Base-by-base conservation (phyloP, 495 filamentous ascomycete species). In the Penicillium lagena region DNA sequence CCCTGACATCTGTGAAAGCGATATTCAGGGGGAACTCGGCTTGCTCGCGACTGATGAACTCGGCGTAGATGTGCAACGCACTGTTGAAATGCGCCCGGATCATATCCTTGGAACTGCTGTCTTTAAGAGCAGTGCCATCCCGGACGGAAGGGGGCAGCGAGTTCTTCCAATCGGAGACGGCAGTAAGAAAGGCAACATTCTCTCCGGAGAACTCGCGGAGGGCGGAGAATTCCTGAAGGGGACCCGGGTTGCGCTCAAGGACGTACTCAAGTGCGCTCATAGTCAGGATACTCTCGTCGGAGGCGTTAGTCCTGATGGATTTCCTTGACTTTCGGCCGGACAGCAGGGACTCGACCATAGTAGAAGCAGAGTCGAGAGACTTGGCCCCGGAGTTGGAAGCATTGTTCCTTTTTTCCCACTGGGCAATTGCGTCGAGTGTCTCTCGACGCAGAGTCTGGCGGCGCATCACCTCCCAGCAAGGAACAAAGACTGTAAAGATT, bases 21-120 rank as follows among this genome's bases (percentile, higher is more conserved):
- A 85, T 76, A 59, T 85, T 85, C 57, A 84, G 72, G 29, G 78
- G 79, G 47, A 83, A 83, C 47, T 78, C 73, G 47, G 81, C 76
- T 29, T 73, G 70, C n/a, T 63, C 55, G 14, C 68, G 63, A 43
- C 70, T 71, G 56, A 82, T 72, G 46, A 78, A 80, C 37, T 72
- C 66, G 31, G 68, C 65, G 55, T 81, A 82, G 51, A 84, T 80
- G 47, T 68, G 70, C 27, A 83, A 56, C 12, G 79, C 79, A 9
- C 51, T 58, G 44, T 72, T 73, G 59, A 79, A 83, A 35, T 63
- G 54, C 17, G 64, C 48, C 50, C 58, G 56, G 50, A 66, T 52
- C n/a, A 55, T 49, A 50, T 52, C 66, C 36, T 33, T 55, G 37
- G 30, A 58, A 49, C 49, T 55, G 13, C 47, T 51, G 17, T 58